Percentiles rank a stretch among this genome's conserved stretches.
Conservation (phyloP, 768 basidiomycete species). For the Rhodotorula taiwanensis region DNA sequence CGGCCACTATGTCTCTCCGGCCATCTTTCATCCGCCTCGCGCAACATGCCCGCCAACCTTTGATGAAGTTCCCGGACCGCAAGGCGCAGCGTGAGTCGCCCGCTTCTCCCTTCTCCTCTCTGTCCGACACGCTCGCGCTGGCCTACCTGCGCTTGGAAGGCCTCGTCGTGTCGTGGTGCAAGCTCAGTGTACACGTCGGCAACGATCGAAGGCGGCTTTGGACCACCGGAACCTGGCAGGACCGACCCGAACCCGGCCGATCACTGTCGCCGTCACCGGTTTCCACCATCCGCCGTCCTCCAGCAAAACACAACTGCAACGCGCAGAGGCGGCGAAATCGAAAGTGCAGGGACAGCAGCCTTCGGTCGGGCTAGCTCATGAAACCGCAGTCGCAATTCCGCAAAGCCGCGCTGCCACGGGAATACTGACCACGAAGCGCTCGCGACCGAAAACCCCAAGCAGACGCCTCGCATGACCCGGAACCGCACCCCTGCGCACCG, state of each 20-base stretch:
- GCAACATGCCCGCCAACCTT: constrained; percentile 25
- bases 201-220: too few species aligned
- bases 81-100: constrained; percentile 7
- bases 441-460: background rate
- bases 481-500: constrained; percentile 31
- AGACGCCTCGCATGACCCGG: constrained; percentile 4
- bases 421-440: too few species aligned
- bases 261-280: background rate
- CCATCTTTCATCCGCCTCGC: constrained; percentile 12
- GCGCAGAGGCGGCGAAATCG: too few species aligned
- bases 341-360: too few species aligned
- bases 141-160: background rate
- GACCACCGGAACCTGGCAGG: too few species aligned
- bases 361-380: too few species aligned
- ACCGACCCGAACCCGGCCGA: background rate
- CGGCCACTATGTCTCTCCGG: constrained; percentile 12
- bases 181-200: too few species aligned
- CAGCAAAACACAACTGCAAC: too few species aligned
- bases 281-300: background rate
- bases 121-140: background rate
- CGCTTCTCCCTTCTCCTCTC: background rate
- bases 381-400: too few species aligned
- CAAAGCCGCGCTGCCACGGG: too few species aligned
- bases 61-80: constrained; percentile 32
- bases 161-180: too few species aligned